These are phyloP conservation scores for Gracilaria gracilis DNA, from an alignment of 23 red algal genomes.

Conservation along the genomic window DNA sequence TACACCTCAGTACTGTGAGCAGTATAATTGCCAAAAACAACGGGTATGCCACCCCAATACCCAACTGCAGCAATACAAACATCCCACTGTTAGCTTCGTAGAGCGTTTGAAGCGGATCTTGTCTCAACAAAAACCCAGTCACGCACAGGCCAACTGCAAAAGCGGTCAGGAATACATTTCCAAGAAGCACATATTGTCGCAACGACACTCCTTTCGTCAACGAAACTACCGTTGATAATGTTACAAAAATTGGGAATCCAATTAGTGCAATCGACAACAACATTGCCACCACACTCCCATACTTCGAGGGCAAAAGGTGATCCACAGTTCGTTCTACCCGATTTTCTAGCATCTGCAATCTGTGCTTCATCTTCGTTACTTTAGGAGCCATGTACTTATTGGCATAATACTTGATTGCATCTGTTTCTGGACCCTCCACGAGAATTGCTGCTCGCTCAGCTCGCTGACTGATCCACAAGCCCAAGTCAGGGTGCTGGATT, in stretches of 20 bases:
- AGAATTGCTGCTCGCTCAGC: conserved; percentile 60
- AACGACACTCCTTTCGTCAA: conserved; percentile 56
- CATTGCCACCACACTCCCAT: conserved; percentile 68
- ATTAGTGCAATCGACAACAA: conserved; percentile 39
- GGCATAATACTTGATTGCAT: conserved; percentile 70
- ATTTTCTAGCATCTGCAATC: conserved; percentile 51
- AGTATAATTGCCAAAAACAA: conserved; percentile 35
- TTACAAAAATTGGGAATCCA: conserved; percentile 72
- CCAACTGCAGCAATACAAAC: conserved; percentile 59
- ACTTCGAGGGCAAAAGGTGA: conserved; percentile 52
- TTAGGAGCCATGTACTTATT: conserved; percentile 71
- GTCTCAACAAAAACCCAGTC: conserved; percentile 45
- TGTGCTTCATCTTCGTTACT: conserved; percentile 55
- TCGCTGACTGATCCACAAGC: conserved; percentile 59
- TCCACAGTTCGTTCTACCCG: conserved; percentile 61
- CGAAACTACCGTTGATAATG: conserved; percentile 46
- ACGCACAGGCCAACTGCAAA: conserved; percentile 56
- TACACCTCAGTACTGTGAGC: conserved; percentile 17
- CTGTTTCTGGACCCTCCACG: conserved; percentile 60
- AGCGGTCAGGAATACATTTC: conserved; percentile 67
- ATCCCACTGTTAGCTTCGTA: conserved; percentile 54
- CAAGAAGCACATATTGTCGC: conserved; percentile 65
- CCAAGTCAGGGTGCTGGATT: conserved; percentile 69
- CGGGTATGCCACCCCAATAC: conserved; percentile 42
- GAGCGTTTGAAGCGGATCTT: conserved; percentile 69